Evolutionary conservation across 495 filamentous ascomycete genomes (phyloP), one percentile per base, ranked within the genome.

Genomic region (Rhypophila decipiens): DNA sequence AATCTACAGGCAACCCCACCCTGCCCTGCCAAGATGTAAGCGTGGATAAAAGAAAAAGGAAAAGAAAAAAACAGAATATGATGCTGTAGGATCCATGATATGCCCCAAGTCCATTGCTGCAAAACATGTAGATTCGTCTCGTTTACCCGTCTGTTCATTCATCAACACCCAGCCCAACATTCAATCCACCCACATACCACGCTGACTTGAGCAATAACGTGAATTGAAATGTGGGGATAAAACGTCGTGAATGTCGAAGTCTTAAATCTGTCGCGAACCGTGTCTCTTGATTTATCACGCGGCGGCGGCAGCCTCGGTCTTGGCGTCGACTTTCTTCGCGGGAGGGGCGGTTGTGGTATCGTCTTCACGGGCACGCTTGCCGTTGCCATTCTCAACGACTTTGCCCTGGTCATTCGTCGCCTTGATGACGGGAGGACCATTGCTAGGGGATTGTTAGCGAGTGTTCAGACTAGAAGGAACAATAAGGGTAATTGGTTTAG

Each of bases 241-340:
- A n/a, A n/a, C n/a, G n/a, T n/a, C n/a, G n/a, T n/a, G n/a, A n/a
- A n/a, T n/a, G n/a, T n/a, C n/a, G n/a, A n/a, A n/a, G n/a, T n/a
- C n/a, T n/a, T n/a, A n/a, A n/a, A n/a, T n/a, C n/a, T n/a, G n/a
- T n/a, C n/a, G n/a, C n/a, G n/a, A n/a, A n/a, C n/a, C n/a, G n/a
- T n/a, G n/a, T n/a, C n/a, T n/a, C n/a, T n/a, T n/a, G n/a, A n/a
- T n/a, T 44, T 39, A 48, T 44, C 45, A 35, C 39, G 45, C 53
- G 9, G 51, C 51, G 31, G 27, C 13, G 13, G 27, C 27, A 31
- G 27, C 7, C 27, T 61, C 66, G 20, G 61, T 46, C 59, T 76
- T 75, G 53, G 51, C 58, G 47, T 76, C 70, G 24, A 74, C 65
- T 57, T 75, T 78, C 67, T 78, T 78, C 1, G 73, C 60, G 9